Conservation (phyloP, 164 flowering plant genomes). For the Umbellularia californica region DNA sequence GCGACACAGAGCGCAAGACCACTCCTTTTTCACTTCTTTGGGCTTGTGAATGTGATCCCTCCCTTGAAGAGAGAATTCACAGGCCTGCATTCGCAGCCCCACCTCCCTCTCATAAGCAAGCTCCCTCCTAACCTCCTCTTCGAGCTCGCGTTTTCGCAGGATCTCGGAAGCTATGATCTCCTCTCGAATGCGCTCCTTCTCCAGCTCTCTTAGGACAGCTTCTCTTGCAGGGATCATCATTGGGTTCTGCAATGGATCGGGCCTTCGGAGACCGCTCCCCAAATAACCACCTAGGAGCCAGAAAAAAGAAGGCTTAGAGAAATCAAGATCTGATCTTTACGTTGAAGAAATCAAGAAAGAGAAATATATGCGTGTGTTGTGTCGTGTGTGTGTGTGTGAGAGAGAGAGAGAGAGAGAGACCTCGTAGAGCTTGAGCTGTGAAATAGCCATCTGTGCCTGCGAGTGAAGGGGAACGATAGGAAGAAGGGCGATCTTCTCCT, state of each 20-base stretch:
- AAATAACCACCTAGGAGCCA: slow-evolving; percentile 1
- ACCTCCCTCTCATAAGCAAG: slow-evolving; percentile 26
- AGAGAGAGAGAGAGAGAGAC: background rate
- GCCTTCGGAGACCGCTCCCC: background rate
- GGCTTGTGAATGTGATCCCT: no score
- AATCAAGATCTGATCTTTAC: background rate
- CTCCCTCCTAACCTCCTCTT: slow-evolving; percentile 35
- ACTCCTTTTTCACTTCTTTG: background rate
- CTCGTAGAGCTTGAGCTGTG: slow-evolving; percentile 7
- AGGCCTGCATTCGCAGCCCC: slow-evolving; percentile 7
- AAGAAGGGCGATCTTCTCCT: background rate
- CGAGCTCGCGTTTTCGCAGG: slow-evolving; percentile 21
- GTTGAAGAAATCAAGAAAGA: background rate
- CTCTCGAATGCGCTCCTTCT: slow-evolving; percentile 30
- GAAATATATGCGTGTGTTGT: background rate
- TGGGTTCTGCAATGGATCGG: background rate
- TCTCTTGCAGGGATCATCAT: slow-evolving; percentile 6
- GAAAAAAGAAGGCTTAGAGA: background rate
- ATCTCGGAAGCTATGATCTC: slow-evolving; percentile 30
- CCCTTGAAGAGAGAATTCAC: background rate
- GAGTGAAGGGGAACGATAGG: background rate
- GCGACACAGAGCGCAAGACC: slow-evolving; percentile 1
- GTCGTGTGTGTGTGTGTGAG: no score
- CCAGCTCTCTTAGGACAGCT: slow-evolving; percentile 20
- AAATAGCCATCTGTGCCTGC: slow-evolving; percentile 5